Base-by-base conservation (phyloP, 352 stramenopile species). In the Thraustochytrium striatum region DNA sequence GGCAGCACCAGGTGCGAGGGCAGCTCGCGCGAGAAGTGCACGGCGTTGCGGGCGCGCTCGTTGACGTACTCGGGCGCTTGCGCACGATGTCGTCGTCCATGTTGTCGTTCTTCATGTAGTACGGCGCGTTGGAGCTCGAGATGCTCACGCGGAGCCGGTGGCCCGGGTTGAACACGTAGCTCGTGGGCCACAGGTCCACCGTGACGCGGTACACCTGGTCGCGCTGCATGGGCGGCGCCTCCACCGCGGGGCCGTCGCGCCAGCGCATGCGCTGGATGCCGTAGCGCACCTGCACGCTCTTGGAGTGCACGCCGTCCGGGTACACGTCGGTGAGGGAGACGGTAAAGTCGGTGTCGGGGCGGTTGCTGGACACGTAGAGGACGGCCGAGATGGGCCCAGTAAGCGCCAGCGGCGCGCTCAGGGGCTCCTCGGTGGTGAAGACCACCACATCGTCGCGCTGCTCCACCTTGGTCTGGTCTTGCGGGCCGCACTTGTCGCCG, bases 341-440 rank as follows among this genome's bases (percentile, higher is more conserved):
- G 39, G 50, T 81, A 35, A 85, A 85, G 35, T 85, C 82, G 9
- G 82, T 85, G 65, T 85, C 82, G 13, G 53, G 28, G 16, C 36
- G 72, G 53, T 85, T 81, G 65, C 57, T 82, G n/a, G 81, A 85
- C 21, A 85, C 82, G 43, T 75, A 85, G 9, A 85, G 25, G 39
- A 44, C 32, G 13, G 82, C 81, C 7, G 38, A 30, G 2, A 85
- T 8, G 3, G 73, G 47, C 0, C 82, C 82, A 43, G 78, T 84
- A 1, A 85, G 16, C 2, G 33, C 52, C 1, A 85, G 5, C 2
- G 79, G 33, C 19, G 85, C 82, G 8, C 28, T 3, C 1, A 83
- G 39, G 13, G n/a, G 2, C 3, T 19, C 2, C 9, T 75, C 62
- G 7, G n/a, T 19, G n/a, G 70, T 59, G 61, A 85, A 85, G 19